Evolutionary conservation across 768 basidiomycete genomes (phyloP).

Genomic region (Macrolepiota dolichaula): DNA sequence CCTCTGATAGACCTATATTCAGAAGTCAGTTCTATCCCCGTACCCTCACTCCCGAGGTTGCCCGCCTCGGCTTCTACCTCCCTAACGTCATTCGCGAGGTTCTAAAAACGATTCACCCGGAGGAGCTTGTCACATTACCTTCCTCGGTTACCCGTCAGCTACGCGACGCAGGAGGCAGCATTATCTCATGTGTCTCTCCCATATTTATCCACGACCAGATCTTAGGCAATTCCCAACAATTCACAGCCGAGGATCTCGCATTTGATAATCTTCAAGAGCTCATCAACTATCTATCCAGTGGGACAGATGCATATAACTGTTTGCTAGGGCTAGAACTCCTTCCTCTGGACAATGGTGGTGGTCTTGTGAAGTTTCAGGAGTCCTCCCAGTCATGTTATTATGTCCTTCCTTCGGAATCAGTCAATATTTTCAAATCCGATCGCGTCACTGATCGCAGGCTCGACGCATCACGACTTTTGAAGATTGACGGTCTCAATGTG

Average conservation of each 20-base stretch:
- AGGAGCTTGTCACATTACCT: not conserved
- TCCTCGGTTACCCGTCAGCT: not conserved
- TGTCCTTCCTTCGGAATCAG: constrained; percentile 19
- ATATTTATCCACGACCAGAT: constrained; percentile 8
- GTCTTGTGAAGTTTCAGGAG: constrained; percentile 23
- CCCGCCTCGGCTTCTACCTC: not conserved
- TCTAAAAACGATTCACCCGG: not conserved
- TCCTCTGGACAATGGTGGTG: constrained; percentile 31
- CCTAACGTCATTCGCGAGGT: not conserved
- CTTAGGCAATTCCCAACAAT: not conserved
- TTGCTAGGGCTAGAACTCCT: constrained; percentile 30
- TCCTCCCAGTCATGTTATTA: constrained; percentile 20
- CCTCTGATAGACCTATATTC: not conserved
- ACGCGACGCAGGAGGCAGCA: not conserved
- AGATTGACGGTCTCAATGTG: not conserved
- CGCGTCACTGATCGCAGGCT: not conserved
- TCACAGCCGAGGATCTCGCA: constrained; percentile 18
- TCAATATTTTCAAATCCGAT: constrained; percentile 20
- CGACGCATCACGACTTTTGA: not conserved
- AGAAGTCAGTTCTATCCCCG: constrained; percentile 15
- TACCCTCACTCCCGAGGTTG: constrained; percentile 6
- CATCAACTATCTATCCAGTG: constrained; percentile 22
- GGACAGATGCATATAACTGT: constrained; percentile 11
- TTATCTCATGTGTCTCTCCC: not conserved
- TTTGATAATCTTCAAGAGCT: constrained; percentile 21